Conservation (phyloP, 2,329 filamentous ascomycete species). For the Fusarium brevicatenulatum region DNA sequence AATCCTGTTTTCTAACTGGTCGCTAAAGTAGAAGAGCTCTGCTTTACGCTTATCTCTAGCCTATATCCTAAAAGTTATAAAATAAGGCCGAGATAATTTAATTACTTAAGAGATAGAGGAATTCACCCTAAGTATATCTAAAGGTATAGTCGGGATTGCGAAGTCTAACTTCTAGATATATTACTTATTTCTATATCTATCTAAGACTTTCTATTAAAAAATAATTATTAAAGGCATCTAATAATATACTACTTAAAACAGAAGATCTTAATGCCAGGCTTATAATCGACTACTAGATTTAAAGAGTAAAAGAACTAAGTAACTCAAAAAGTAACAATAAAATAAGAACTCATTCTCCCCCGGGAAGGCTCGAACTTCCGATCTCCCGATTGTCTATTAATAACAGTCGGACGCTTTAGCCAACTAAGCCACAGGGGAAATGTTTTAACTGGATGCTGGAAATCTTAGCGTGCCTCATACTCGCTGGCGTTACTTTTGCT, state of each 20-base stretch:
- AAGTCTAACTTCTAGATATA: no score
- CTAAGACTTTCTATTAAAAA: no score
- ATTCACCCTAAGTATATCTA: background rate
- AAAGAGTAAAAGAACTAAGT: background rate
- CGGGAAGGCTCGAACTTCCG: slow-evolving; percentile 46
- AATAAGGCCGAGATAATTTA: background rate
- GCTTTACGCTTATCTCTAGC: background rate
- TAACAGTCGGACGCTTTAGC: slow-evolving; percentile 43
- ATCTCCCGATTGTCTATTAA: slow-evolving; percentile 43
- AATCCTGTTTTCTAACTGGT: background rate
- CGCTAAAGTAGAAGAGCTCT: background rate
- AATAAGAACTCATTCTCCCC: slow-evolving; percentile 19
- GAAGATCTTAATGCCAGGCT: no score
- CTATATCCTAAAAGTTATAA: background rate
- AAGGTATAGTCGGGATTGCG: background rate
- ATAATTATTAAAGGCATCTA: no score
- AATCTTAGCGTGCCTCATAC: rapidly evolving
- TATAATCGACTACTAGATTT: no score
- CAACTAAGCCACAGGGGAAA: slow-evolving; percentile 42
- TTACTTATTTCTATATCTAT: no score
- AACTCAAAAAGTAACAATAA: background rate
- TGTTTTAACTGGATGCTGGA: background rate
- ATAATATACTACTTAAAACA: no score
- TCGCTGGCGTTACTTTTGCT: rapidly evolving
- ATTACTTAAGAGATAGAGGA: no score